Conservation (phyloP, 2,329 filamentous ascomycete genomes). For the Penicillium concentricum region DNA sequence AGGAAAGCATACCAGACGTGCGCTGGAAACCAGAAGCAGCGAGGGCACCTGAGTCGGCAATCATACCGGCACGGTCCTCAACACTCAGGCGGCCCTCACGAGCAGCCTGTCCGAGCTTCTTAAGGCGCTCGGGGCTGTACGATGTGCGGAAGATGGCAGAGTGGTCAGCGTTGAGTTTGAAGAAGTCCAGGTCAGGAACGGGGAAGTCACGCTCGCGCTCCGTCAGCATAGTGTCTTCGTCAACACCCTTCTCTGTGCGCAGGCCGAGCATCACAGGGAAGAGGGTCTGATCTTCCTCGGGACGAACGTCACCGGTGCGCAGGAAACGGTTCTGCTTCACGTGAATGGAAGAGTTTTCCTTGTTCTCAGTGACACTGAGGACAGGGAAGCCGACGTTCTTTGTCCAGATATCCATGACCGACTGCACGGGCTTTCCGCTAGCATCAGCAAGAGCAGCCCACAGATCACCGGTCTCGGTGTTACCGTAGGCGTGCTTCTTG, state of each 20-base stretch:
- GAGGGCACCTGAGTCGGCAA: conserved; percentile 86
- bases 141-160: conserved; percentile 88
- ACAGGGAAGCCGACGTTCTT: conserved; percentile 95
- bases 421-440: conserved; percentile 84
- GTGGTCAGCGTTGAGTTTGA: conserved; percentile 95
- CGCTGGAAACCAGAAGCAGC: conserved; percentile 89
- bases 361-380: conserved; percentile 76
- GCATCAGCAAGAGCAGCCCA: conserved; percentile 86
- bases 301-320: conserved; percentile 86
- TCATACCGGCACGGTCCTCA: conserved; percentile 92
- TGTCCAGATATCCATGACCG: conserved; percentile 94
- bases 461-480: conserved; percentile 86
- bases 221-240: conserved; percentile 70
- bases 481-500: conserved; percentile 95
- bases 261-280: conserved; percentile 89
- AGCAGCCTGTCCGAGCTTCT: conserved; percentile 84
- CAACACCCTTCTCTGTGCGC: conserved; percentile 76
- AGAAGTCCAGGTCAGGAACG: conserved; percentile 79
- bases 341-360: conserved; percentile 69
- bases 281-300: conserved; percentile 83
- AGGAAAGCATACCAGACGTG: conserved; percentile 81
- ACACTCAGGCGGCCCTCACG: conserved; percentile 77
- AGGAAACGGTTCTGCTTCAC: conserved; percentile 96
- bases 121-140: conserved; percentile 77
- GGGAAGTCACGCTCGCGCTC: conserved; percentile 75